Conservation (phyloP, 176 grass and related monocot genomes). For the Ensete ventricosum region DNA sequence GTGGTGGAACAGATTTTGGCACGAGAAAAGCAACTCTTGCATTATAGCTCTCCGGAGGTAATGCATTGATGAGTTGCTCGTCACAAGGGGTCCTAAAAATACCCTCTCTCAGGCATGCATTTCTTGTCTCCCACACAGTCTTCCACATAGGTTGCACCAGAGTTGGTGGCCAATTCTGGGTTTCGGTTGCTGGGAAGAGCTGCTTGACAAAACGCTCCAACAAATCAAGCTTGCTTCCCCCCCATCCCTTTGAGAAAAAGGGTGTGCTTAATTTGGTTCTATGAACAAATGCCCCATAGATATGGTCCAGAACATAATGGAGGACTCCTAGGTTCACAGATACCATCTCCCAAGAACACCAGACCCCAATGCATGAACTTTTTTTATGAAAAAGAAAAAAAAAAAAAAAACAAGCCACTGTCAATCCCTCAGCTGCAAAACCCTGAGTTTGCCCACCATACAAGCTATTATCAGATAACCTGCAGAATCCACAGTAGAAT, state of each 20-base stretch:
- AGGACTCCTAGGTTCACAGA: constrained; percentile 71
- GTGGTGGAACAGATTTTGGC: constrained; percentile 54
- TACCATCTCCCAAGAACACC: constrained; percentile 44
- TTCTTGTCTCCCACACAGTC: constrained; percentile 83
- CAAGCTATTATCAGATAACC: not conserved
- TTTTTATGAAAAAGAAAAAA: not conserved
- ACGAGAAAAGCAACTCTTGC: constrained; percentile 87
- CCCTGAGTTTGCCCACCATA: not conserved
- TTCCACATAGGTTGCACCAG: constrained; percentile 61
- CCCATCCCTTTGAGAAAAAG: constrained; percentile 93
- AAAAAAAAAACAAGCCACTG: not conserved
- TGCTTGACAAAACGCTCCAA: constrained; percentile 83
- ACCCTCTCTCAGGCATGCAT: constrained; percentile 62
- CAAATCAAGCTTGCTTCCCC: constrained; percentile 67
- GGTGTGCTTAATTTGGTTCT: constrained; percentile 70
- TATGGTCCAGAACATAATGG: constrained; percentile 76
- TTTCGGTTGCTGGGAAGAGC: constrained; percentile 49
- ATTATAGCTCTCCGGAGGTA: constrained; percentile 72
- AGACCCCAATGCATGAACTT: not conserved
- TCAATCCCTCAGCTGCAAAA: not conserved
- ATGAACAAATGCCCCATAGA: constrained; percentile 74
- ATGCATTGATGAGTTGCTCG: constrained; percentile 45
- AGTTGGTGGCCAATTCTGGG: constrained; percentile 57
- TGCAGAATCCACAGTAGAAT: not conserved
- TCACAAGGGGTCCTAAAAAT: constrained; percentile 74